Conservation (phyloP, 805 yeast genomes). For the Pichia phayaonensis region DNA sequence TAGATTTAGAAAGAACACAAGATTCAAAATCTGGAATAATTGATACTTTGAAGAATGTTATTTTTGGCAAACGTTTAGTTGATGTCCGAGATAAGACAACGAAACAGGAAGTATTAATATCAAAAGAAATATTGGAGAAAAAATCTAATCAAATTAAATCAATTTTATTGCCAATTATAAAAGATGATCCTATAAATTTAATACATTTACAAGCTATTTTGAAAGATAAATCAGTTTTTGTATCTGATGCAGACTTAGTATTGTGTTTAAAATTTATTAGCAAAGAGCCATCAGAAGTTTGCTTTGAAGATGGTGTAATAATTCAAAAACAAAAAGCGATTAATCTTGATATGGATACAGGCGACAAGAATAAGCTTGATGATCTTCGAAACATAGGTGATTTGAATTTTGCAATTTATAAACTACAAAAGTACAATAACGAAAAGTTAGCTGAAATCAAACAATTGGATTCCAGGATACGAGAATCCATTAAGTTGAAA, state of each 20-base stretch:
- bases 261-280: background rate
- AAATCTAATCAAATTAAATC: background rate
- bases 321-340: background rate
- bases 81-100: background rate
- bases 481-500: constrained; percentile 12
- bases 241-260: background rate
- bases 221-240: background rate
- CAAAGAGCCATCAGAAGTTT: background rate
- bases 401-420: constrained; percentile 23
- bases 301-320: constrained; percentile 1
- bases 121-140: background rate
- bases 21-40: background rate
- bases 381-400: constrained; percentile 21
- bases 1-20: background rate
- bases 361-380: constrained; percentile 9
- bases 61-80: background rate
- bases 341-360: background rate
- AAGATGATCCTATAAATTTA: background rate
- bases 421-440: constrained; percentile 15
- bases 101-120: background rate
- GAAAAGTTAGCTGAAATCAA: constrained; percentile 10
- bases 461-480: constrained; percentile 6
- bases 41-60: background rate
- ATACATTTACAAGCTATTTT: background rate
- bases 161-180: background rate